Conservation (phyloP, 371 early-diverging fungal genomes). For the Smittium culicis region DNA sequence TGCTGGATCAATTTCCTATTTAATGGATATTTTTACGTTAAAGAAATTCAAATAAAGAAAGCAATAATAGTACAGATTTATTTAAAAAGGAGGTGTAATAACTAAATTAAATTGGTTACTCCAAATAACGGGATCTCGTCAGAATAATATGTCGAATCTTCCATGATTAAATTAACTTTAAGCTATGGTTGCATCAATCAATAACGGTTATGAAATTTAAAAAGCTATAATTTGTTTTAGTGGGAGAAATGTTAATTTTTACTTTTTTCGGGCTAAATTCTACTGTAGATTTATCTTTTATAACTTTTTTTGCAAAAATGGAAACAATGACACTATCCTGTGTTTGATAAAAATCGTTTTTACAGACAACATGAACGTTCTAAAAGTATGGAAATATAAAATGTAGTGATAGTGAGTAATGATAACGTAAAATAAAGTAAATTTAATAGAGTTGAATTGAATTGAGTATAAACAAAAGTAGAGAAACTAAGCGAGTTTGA, state of each 20-base stretch:
- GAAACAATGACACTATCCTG: slow-evolving; percentile 66
- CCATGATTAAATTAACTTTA: slow-evolving; percentile 9
- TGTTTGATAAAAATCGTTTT: slow-evolving; percentile 91
- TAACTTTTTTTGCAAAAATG: slow-evolving; percentile 80
- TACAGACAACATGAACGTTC: slow-evolving; percentile 32
- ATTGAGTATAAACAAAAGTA: neutral
- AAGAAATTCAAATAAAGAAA: too few relatives aligned
- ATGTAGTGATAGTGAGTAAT: neutral
- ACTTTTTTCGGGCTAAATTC: neutral
- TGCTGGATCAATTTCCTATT: slow-evolving; percentile 7
- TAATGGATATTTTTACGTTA: too few relatives aligned
- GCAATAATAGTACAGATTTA: too few relatives aligned
- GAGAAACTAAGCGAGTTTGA: slow-evolving; percentile 1
- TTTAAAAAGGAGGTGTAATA: too few relatives aligned
- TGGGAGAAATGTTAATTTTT: too few relatives aligned
- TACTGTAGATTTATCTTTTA: slow-evolving; percentile 49
- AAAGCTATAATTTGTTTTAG: too few relatives aligned
- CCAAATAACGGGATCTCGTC: neutral
- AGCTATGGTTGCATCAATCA: too few relatives aligned
- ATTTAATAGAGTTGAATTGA: neutral
- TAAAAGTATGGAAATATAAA: slow-evolving; percentile 12
- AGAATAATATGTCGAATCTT: neutral
- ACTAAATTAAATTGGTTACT: neutral
- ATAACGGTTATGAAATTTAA: too few relatives aligned
- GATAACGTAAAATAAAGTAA: neutral